These are phyloP conservation scores for Rhododendron henanense DNA, from an alignment of 148 eudicot species.

Conservation along the genomic window DNA sequence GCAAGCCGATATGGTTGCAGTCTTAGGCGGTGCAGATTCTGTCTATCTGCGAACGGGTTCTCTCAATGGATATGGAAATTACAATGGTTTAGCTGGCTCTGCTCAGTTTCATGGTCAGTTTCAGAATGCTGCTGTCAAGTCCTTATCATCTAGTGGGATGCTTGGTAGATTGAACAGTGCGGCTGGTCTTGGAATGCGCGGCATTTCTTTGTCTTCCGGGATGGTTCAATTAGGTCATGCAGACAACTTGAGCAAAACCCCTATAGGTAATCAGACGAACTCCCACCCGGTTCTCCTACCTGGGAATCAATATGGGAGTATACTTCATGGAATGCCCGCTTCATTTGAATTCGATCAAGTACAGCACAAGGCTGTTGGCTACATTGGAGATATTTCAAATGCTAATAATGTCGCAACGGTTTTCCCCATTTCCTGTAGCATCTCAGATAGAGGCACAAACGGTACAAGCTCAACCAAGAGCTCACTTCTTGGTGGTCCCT, in stretches of 20 bases:
- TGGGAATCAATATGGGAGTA: constrained; percentile 35
- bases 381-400: constrained; percentile 16
- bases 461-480: constrained; percentile 23
- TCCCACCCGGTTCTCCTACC: constrained; percentile 28
- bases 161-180: constrained; percentile 51
- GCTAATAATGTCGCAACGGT: constrained; percentile 5
- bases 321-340: constrained; percentile 52
- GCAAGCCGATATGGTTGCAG: constrained; percentile 63
- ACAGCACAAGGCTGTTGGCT: constrained; percentile 19
- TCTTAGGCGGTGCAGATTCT: constrained; percentile 47
- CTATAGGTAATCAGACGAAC: constrained; percentile 21
- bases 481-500: constrained; percentile 25
- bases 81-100: constrained; percentile 28
- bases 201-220: constrained; percentile 44
- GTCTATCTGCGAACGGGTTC: constrained; percentile 39
- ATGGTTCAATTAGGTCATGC: constrained; percentile 38
- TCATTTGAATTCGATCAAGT: constrained; percentile 45
- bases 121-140: constrained; percentile 29
- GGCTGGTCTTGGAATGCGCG: constrained; percentile 34
- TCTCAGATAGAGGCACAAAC: constrained; percentile 6
- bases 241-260: constrained; percentile 28
- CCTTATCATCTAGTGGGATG: constrained; percentile 34
- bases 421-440: constrained; percentile 9
- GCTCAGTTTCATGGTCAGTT: constrained; percentile 24
- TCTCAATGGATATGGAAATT: constrained; percentile 23